Conservation (phyloP, 768 basidiomycete genomes). For the Psilocybe tampanensis region DNA sequence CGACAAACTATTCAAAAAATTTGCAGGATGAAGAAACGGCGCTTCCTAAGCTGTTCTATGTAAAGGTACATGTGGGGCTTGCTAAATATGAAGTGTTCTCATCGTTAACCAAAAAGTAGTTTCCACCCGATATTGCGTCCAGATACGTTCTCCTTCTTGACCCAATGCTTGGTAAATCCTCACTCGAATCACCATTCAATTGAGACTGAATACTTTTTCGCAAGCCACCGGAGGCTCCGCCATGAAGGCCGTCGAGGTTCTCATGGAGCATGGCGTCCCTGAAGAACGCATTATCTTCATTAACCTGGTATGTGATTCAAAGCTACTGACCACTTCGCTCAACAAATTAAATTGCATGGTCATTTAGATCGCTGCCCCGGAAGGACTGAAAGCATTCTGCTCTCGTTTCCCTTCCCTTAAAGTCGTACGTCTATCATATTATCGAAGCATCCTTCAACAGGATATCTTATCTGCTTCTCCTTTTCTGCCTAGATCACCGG, state of each 20-base stretch:
- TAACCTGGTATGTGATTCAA: constrained; percentile 66
- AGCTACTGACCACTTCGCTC: not conserved
- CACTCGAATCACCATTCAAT: not conserved
- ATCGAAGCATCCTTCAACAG: not conserved
- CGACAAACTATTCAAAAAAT: not conserved
- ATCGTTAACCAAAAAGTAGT: constrained; percentile 42
- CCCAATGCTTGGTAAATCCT: constrained; percentile 2
- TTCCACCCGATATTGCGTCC: constrained; percentile 89
- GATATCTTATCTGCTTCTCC: not conserved
- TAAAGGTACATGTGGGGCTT: constrained; percentile 51
- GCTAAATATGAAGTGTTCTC: not conserved
- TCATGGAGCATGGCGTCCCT: constrained; percentile 89
- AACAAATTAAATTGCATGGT: not conserved
- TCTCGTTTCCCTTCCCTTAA: constrained; percentile 71
- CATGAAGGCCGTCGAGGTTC: constrained; percentile 95
- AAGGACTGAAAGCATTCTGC: constrained; percentile 85
- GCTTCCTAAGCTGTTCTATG: constrained; percentile 90
- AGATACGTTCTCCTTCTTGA: constrained; percentile 88
- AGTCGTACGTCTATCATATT: constrained; percentile 55
- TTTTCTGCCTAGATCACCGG: constrained; percentile 71
- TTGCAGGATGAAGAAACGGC: constrained; percentile 91
- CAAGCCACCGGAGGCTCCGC: constrained; percentile 95
- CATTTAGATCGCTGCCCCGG: constrained; percentile 83
- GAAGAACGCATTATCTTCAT: constrained; percentile 96
- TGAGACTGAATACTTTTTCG: not conserved